Conservation (phyloP, 345 rosid genomes). For the Camelina hispida region DNA sequence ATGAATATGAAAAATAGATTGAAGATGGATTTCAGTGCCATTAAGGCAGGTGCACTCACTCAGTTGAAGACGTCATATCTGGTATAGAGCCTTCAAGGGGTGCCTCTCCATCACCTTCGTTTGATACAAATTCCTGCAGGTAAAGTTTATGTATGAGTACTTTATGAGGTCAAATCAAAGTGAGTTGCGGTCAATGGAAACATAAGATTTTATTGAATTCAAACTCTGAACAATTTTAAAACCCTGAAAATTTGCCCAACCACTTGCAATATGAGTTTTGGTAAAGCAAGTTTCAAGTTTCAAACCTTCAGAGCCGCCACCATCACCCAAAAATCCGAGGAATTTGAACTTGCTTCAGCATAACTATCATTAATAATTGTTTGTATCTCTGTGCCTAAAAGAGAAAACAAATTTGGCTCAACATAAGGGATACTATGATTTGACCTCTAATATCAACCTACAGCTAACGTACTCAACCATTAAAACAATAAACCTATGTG, state of each 20-base stretch:
- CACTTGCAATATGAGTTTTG: not conserved
- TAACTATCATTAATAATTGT: slow-evolving; percentile 65
- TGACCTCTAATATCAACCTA: slow-evolving; percentile 14
- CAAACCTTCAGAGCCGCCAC: slow-evolving; percentile 92
- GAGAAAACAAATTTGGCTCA: slow-evolving; percentile 16
- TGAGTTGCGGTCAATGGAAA: not conserved
- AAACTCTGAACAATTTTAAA: not conserved
- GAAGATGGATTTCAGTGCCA: slow-evolving; percentile 6
- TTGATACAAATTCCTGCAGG: slow-evolving; percentile 78
- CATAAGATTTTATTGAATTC: not conserved
- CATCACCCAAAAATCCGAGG: slow-evolving; percentile 98
- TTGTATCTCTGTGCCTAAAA: slow-evolving; percentile 69
- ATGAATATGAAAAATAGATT: slow-evolving; percentile 27
- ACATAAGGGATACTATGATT: slow-evolving; percentile 14
- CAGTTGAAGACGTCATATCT: slow-evolving; percentile 99
- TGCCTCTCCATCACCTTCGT: slow-evolving; percentile 90
- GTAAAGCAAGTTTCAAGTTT: slow-evolving; percentile 27
- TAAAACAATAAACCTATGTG: not conserved
- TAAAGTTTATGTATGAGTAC: not conserved
- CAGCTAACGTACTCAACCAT: not conserved
- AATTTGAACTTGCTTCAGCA: slow-evolving; percentile 62
- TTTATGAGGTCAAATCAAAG: slow-evolving; percentile 7
- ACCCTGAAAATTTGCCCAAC: not conserved
- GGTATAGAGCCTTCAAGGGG: slow-evolving; percentile 99
- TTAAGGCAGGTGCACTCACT: slow-evolving; percentile 57